Conservation (phyloP, 768 basidiomycete species). For the Tricholomella constricta region DNA sequence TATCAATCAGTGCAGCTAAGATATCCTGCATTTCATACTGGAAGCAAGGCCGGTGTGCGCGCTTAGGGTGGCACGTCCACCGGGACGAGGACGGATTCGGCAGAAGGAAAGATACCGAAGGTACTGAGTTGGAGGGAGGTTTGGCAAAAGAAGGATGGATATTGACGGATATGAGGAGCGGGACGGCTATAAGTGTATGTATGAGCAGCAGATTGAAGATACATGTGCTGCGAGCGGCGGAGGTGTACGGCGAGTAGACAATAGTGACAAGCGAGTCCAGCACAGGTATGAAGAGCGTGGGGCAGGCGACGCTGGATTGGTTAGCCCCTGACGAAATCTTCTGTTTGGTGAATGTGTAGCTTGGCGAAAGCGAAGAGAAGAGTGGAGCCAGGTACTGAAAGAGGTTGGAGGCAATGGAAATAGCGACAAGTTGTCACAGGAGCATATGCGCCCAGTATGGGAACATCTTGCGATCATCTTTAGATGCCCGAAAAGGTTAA, state of each 20-base stretch:
- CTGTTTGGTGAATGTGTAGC: neutral
- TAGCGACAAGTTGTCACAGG: conserved; percentile 71
- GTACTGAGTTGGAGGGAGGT: neutral
- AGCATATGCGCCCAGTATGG: conserved; percentile 72
- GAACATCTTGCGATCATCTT: no score
- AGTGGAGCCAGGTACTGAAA: conserved; percentile 57
- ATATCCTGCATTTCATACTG: no score
- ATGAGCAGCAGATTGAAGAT: conserved; percentile 60
- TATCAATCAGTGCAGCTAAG: conserved; percentile 13
- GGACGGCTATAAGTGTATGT: conserved; percentile 58
- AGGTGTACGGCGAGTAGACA: conserved; percentile 43
- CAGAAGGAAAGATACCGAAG: neutral
- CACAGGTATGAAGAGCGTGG: conserved; percentile 42
- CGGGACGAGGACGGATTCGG: conserved; percentile 5
- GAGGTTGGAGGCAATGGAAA: conserved; percentile 64
- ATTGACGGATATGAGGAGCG: conserved; percentile 41
- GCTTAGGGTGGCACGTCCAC: neutral
- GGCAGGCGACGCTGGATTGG: conserved; percentile 7
- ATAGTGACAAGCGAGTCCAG: conserved; percentile 48
- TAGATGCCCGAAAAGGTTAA: no score
- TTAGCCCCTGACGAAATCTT: neutral
- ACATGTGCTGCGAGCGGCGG: conserved; percentile 40
- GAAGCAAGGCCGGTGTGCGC: neutral
- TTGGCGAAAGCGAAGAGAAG: conserved; percentile 28
- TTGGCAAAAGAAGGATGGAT: conserved; percentile 3